Base-by-base conservation (phyloP, 257 asterid species). In the Nemophila menziesii region DNA sequence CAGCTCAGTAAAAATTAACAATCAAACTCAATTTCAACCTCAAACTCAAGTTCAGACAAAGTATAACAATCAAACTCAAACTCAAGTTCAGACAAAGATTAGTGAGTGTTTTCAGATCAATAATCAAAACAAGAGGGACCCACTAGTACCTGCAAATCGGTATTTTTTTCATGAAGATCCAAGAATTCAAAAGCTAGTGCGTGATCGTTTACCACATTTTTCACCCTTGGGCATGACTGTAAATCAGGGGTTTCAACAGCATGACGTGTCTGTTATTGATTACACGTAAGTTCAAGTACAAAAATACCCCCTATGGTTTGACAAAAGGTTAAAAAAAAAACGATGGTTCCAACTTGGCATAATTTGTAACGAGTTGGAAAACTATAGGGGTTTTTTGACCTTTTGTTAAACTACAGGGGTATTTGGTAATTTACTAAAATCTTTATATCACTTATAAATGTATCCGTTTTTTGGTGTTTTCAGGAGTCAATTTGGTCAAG, bases 141-240 rank as follows among this genome's bases (percentile, higher is more conserved):
- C 76, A 18, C 52, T 47, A 51, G 73, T 72, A 44, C 92, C 96
- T 43, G 77, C 92, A 45, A 75, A 68, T 61, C 40, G 37, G 53
- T 89, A 84, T 64, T 85, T 68, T 71, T 77, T 81, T 66, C 85
- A 89, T 56, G 56, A 67, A 14, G 93, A 89, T 70, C 52, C 75
- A 51, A 84, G 85, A 59, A 78, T 85, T 71, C 92, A 58, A 68
- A 71, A 69, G 48, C 85, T 85, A 48, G 75, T 89, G 39, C 85
- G 77, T 49, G 75, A 69, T 19, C 81, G 94, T 47, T 65, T 89
- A 64, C 81, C 85, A 23, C 60, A 80, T 63, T 89, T 84, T 72
- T 66, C 67, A 18, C 98, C 98, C 46, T 62, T 89, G 78, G 80
- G 70, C 49, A 57, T 70, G 45, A 65, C 53, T 56, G 67, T 58